A percentile compares a stretch with the other conserved stretches of the same genome.
Conservation (phyloP, 2,329 filamentous ascomycete genomes). For the Cercospora sojina region DNA sequence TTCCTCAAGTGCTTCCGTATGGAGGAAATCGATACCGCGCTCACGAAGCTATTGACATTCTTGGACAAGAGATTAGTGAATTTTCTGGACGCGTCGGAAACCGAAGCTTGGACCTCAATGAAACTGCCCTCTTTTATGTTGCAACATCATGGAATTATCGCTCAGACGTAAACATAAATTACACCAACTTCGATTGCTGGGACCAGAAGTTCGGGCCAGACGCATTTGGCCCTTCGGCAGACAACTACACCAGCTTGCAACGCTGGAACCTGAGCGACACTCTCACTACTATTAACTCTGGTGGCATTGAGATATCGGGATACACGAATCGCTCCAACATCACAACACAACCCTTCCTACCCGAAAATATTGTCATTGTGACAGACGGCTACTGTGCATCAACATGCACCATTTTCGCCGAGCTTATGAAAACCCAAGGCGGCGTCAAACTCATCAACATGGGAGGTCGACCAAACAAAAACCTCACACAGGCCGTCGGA, state of each 20-base stretch:
- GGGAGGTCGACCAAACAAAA: constrained; percentile 44
- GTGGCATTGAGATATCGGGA: constrained; percentile 47
- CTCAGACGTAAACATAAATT: constrained; percentile 49
- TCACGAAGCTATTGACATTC: constrained; percentile 47
- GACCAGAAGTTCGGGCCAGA: constrained; percentile 49
- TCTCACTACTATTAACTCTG: constrained; percentile 39
- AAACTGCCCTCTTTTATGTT: constrained; percentile 44
- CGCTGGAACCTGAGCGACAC: constrained; percentile 53
- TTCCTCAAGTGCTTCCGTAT: constrained; percentile 52
- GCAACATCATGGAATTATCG: constrained; percentile 50
- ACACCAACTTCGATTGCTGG: constrained; percentile 51
- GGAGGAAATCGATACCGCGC: constrained; percentile 54
- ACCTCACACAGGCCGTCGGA: constrained; percentile 47
- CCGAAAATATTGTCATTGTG: constrained; percentile 58
- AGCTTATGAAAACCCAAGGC: constrained; percentile 48
- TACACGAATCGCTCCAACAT: constrained; percentile 51
- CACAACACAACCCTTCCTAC: constrained; percentile 52
- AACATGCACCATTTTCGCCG: constrained; percentile 49
- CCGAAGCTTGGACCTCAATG: constrained; percentile 33
- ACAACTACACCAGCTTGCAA: constrained; percentile 58
- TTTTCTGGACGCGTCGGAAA: constrained; percentile 35
- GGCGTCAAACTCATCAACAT: constrained; percentile 45
- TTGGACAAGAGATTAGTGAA: constrained; percentile 45
- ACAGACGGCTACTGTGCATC: constrained; percentile 49
- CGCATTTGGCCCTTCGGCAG: constrained; percentile 44